Conservation (phyloP, 2,329 filamentous ascomycete genomes). For the Albophoma yamanashiensis region DNA sequence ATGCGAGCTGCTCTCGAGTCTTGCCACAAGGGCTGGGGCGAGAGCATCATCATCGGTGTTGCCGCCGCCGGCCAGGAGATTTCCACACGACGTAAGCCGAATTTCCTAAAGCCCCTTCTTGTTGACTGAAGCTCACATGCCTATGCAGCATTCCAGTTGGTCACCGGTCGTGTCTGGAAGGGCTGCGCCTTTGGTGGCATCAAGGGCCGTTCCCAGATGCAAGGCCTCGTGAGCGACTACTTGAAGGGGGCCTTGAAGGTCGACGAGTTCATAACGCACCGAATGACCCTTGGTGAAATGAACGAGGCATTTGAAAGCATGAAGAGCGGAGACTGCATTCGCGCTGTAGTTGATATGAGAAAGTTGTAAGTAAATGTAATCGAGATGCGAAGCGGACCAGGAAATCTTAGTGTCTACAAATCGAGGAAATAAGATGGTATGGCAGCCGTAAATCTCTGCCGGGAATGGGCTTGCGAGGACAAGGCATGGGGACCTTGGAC, state of each 20-base stretch:
- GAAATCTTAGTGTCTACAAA: not conserved
- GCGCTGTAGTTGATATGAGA: slow-evolving; percentile 71
- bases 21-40: slow-evolving; percentile 98
- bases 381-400: not conserved
- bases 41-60: slow-evolving; percentile 96
- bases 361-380: slow-evolving; percentile 17
- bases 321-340: slow-evolving; percentile 95
- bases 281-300: slow-evolving; percentile 71
- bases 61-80: slow-evolving; percentile 96
- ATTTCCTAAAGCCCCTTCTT: not conserved
- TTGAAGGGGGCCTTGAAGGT: slow-evolving; percentile 86
- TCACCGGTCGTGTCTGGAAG: slow-evolving; percentile 95
- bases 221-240: slow-evolving; percentile 81
- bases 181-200: slow-evolving; percentile 97
- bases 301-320: slow-evolving; percentile 87
- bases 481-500: not conserved
- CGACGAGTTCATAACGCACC: slow-evolving; percentile 98
- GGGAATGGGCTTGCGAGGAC: not conserved
- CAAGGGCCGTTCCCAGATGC: slow-evolving; percentile 91
- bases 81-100: slow-evolving; percentile 70
- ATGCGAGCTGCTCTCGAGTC: slow-evolving; percentile 95
- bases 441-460: not conserved
- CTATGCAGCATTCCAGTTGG: slow-evolving; percentile 81
- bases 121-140: slow-evolving; percentile 13
- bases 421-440: not conserved